phyloP scores from a whole-genome alignment of 2,329 filamentous ascomycete species.

The Aspergillus flavus region DNA sequence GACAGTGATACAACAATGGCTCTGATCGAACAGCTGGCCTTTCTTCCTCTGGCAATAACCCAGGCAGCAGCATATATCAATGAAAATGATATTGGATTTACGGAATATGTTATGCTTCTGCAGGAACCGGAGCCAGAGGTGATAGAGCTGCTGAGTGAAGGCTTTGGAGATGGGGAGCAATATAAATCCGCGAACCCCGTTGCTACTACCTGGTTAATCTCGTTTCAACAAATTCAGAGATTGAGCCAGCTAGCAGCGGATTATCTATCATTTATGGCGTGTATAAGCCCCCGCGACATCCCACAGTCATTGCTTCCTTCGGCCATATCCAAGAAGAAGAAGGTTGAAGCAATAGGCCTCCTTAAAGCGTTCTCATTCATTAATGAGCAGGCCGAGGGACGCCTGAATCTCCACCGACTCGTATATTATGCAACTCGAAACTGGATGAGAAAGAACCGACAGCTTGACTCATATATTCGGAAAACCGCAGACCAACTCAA shows the following conservation, averaged over 20 bases:
- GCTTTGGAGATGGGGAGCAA: slow-evolving; percentile 13
- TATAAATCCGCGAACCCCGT: slow-evolving; percentile 14
- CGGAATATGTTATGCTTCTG: slow-evolving; percentile 12
- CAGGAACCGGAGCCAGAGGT: slow-evolving; percentile 4
- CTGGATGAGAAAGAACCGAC: slow-evolving; percentile 10
- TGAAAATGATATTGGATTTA: slow-evolving; percentile 2
- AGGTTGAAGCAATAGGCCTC: slow-evolving; percentile 31
- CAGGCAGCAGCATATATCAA: slow-evolving; percentile 17
- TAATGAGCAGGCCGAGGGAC: neutral
- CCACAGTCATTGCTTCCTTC: slow-evolving; percentile 35
- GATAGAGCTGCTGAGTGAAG: slow-evolving; percentile 15
- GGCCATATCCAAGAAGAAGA: slow-evolving; percentile 21
- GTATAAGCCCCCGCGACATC: slow-evolving; percentile 20
- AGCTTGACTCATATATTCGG: slow-evolving; percentile 18
- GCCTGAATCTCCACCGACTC: slow-evolving; percentile 30
- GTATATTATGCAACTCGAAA: slow-evolving; percentile 24
- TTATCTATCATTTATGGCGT: too few species aligned
- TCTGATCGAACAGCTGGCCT: slow-evolving; percentile 24
- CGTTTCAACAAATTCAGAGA: too few species aligned
- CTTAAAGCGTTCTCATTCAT: slow-evolving; percentile 25
- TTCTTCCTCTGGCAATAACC: slow-evolving; percentile 28
- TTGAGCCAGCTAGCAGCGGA: too few species aligned
- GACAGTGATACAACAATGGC: slow-evolving; percentile 5
- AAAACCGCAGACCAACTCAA: slow-evolving; percentile 8
- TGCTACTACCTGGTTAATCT: slow-evolving; percentile 9